Base-by-base conservation (phyloP, 1,284 basidiomycete genomes). In the Apiotrichum siamense region DNA sequence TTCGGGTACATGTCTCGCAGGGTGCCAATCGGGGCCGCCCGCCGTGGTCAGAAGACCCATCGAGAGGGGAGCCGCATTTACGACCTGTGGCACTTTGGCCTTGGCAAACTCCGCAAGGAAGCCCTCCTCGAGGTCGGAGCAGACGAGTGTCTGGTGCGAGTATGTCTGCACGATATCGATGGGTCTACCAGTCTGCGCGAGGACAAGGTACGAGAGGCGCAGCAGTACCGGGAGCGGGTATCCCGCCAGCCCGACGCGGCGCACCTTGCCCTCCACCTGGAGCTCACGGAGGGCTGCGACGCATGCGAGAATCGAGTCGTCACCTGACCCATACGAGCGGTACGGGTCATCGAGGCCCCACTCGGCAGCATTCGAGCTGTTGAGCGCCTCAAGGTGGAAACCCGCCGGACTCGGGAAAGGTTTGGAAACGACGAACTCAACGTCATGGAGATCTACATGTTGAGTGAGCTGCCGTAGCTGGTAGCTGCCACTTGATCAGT, bases 191-290 rank as follows among this genome's bases (percentile, higher is more conserved):
- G 77, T 82, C 63, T 84, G 79, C n/a, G 37, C 37, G 3, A 60
- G 52, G 52, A 89, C 81, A 42, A 97, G 77, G 18, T 88, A 78
- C 17, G 88, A 81, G 17, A 97, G 75, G 10, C 94, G 85, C 10
- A 98, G 80, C 13, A 97, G 79, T 1, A 85, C 85, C 3, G 91
- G 87, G n/a, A 97, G 79, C 1, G 92, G 90, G 66, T 87, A 96
- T 1, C 87, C 91, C 84, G 70, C 49, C 3, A 98, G 87, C 3
- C 94, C 94, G 54, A 97, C 83, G 36, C 83, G 77, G 63, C 77
- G 81, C 61, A 97, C 77, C 31, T 87, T 67, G 11, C 93, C 93
- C 60, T 87, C 83, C 3, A 81, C 78, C 69, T 96, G 83, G 59
- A 96, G 75, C 64, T 80, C 80, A 52, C 83, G 80, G 35, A 98